These are phyloP conservation scores for Hypoxylon subgilvum DNA, from an alignment of 495 filamentous ascomycete species.

Conservation along the genomic window DNA sequence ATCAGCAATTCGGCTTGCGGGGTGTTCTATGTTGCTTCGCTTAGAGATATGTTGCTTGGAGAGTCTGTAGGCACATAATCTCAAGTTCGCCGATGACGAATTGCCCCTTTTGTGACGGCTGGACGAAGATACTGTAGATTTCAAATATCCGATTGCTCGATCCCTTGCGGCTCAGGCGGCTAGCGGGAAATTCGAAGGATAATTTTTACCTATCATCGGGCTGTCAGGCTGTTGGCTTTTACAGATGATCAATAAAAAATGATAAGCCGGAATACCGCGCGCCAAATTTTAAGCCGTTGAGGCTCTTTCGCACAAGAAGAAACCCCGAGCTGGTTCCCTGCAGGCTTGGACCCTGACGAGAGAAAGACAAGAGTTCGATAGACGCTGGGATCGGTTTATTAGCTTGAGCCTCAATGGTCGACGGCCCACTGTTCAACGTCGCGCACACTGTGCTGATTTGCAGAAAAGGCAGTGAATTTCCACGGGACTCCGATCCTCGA, in stretches of 20 bases:
- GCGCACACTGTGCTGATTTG: no score
- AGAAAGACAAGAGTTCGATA: conserved; percentile 5
- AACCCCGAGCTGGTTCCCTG: neutral
- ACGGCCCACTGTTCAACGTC: conserved; percentile 7
- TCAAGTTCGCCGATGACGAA: conserved; percentile 17
- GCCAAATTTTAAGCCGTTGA: no score
- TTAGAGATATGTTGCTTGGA: conserved; percentile 23
- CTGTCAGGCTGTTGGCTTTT: neutral
- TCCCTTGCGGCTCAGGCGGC: conserved; percentile 15
- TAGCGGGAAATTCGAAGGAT: conserved; percentile 19
- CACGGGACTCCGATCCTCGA: neutral
- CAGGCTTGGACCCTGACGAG: conserved; percentile 20
- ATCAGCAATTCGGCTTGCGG: conserved; percentile 17
- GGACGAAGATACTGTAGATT: conserved; percentile 30
- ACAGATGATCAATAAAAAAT: conserved; percentile 6
- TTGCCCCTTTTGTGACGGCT: conserved; percentile 22
- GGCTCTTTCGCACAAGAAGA: neutral
- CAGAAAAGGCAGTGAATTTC: no score
- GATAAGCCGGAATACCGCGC: conserved; percentile 2
- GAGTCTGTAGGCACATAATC: conserved; percentile 21
- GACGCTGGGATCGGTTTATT: conserved; percentile 16
- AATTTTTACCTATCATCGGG: neutral
- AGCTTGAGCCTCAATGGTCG: conserved; percentile 25
- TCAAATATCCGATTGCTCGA: conserved; percentile 17
- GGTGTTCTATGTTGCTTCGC: conserved; percentile 29